Evolutionary conservation across 2,329 filamentous ascomycete species (phyloP), one percentile per base, ranked within the genome.

Genomic region (Trichoderma arundinaceum): DNA sequence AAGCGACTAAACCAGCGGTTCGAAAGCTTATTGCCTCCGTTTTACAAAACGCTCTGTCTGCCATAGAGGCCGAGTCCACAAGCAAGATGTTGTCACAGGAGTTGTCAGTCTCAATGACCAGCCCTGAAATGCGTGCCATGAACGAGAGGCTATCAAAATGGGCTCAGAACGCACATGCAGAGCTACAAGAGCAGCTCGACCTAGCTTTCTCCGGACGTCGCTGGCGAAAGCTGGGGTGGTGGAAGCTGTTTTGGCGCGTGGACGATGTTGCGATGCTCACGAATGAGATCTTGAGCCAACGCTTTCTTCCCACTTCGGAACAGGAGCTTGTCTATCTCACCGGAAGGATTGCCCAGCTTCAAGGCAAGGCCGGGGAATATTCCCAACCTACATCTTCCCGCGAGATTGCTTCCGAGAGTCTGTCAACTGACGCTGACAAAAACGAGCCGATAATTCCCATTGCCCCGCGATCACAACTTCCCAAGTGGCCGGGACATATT

Each of bases 221-320:
- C 44, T 97, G 94, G 94, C 86, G 87, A 32, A 90, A 91, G 68
- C 82, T 97, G 4, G 85, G 88, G 15, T 98, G 94, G 94, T 97
- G 92, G 90, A 96, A 96, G 76, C 84, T 98, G 0, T 93, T 97
- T 74, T 97, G 93, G 93, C 88, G 92, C 19, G 93, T 95, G 28
- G 94, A 98, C 74, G 94, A 97, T 72, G 92, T 97, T 10, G 87
- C 88, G 2, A 90, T 94, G 84, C 88, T 97, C 63, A 89, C 91
- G 2, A 87, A 88, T 1, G 91, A 95, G 71, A 90, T 97, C 67
- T 81, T 97, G 3, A 85, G 86, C 67, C 88, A 89, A 69, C 84
- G 86, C 7, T 98, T 96, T 81, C 84, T 99, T 3, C 86, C 88
- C 0, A 85, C 85, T 3, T 90, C 94, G 0, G 94, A 97, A 76